A percentile compares a stretch with the other conserved stretches of the same genome.
phyloP scores from a whole-genome alignment of 2,329 filamentous ascomycete species.

The Cercospora sp. region DNA sequence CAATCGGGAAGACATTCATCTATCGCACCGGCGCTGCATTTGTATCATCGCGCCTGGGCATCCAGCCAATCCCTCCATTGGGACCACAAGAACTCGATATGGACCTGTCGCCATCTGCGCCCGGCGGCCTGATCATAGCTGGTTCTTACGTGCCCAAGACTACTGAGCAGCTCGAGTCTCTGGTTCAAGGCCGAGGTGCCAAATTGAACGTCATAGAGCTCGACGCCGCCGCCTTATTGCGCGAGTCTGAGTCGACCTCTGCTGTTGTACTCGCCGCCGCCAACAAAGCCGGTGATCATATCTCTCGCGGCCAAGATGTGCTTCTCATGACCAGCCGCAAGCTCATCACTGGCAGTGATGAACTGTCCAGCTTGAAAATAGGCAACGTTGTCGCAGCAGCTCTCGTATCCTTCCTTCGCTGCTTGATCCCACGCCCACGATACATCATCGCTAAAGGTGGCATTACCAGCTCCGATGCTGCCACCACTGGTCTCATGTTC shows the following conservation, averaged over 20 bases:
- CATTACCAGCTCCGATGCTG: slow-evolving; percentile 61
- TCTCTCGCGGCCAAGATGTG: slow-evolving; percentile 54
- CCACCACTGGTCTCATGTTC: slow-evolving; percentile 58
- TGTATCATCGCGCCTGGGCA: slow-evolving; percentile 55
- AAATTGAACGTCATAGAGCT: slow-evolving; percentile 52
- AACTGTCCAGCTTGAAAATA: slow-evolving; percentile 55
- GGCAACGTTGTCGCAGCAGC: slow-evolving; percentile 54
- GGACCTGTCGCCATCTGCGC: slow-evolving; percentile 38
- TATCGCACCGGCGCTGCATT: slow-evolving; percentile 52
- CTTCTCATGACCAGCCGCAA: slow-evolving; percentile 61
- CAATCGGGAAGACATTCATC: slow-evolving; percentile 46
- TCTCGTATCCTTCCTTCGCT: slow-evolving; percentile 53
- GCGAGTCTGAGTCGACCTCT: slow-evolving; percentile 39
- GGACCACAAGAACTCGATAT: slow-evolving; percentile 47
- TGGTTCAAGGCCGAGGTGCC: slow-evolving; percentile 44
- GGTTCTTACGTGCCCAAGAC: slow-evolving; percentile 63
- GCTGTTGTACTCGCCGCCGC: slow-evolving; percentile 45
- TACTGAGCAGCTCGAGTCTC: slow-evolving; percentile 53
- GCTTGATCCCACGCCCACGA: slow-evolving; percentile 52
- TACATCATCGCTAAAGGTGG: slow-evolving; percentile 63
- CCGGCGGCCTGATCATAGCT: slow-evolving; percentile 57
- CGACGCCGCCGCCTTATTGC: slow-evolving; percentile 51
- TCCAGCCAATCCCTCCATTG: slow-evolving; percentile 54
- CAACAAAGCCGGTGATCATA: slow-evolving; percentile 31
- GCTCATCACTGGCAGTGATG: slow-evolving; percentile 53